Evolutionary conservation across 2,329 filamentous ascomycete genomes (phyloP).

Genomic region (Aspergillus ochraceoroseus): DNA sequence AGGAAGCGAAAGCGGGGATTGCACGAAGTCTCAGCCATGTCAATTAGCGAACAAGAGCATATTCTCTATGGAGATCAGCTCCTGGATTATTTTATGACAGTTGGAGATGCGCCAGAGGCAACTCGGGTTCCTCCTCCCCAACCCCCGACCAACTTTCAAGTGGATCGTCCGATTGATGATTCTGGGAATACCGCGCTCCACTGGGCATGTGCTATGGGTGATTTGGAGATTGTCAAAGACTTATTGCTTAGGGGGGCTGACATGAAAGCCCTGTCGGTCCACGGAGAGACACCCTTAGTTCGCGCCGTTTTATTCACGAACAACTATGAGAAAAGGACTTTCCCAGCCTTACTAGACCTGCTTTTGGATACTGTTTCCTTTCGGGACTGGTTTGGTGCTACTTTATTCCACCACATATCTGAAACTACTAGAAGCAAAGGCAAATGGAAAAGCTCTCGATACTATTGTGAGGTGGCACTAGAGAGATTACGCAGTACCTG

Average conservation of each 20-base stretch:
- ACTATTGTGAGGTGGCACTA: conserved; percentile 87
- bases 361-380: conserved; percentile 75
- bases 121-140: conserved; percentile 59
- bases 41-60: conserved; percentile 71
- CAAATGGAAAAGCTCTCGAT: conserved; percentile 82
- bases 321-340: conserved; percentile 88
- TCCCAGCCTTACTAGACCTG: conserved; percentile 76
- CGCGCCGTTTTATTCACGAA: conserved; percentile 94
- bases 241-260: conserved; percentile 75
- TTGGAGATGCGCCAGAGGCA: conserved; percentile 67
- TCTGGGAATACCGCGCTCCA: conserved; percentile 90
- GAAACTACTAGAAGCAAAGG: conserved; percentile 79
- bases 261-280: conserved; percentile 62
- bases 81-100: conserved; percentile 90
- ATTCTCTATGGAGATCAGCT: conserved; percentile 88
- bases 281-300: conserved; percentile 87
- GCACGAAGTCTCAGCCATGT: conserved; percentile 54
- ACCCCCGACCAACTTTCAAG: conserved; percentile 78
- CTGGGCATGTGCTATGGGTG: conserved; percentile 97
- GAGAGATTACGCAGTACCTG: conserved; percentile 78
- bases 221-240: conserved; percentile 84
- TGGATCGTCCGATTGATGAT: conserved; percentile 88
- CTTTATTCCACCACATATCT: conserved; percentile 90
- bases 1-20: conserved; percentile 75
- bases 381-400: conserved; percentile 74